Percentiles rank a stretch among this genome's conserved stretches.
These are phyloP conservation scores for Aurantiochytrium sp. DNA, from an alignment of 108 stramenopile species.

Conservation along the genomic window DNA sequence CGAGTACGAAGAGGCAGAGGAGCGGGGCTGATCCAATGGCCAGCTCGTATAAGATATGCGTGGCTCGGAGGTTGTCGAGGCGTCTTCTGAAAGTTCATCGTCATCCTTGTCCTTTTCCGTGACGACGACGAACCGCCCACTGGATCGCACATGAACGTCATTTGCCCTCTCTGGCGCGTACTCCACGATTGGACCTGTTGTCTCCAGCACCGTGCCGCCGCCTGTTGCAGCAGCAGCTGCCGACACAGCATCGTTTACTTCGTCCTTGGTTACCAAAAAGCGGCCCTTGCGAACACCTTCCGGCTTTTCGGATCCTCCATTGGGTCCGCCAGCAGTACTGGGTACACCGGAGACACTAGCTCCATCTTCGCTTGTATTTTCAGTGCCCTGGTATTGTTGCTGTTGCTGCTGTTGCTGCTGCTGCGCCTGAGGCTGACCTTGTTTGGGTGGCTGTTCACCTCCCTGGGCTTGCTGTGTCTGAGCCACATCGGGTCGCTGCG, in stretches of 20 bases:
- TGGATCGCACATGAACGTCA: neutral
- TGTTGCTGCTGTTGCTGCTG: neutral
- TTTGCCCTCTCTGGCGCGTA: neutral
- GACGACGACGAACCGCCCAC: neutral
- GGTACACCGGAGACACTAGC: neutral
- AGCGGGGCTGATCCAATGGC: neutral
- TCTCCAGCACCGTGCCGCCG: neutral
- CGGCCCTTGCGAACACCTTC: neutral
- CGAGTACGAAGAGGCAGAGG: neutral
- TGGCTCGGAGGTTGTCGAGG: neutral
- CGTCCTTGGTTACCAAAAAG: neutral
- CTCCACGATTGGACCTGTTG: neutral
- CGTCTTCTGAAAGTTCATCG: neutral
- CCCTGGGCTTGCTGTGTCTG: neutral
- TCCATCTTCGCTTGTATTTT: neutral
- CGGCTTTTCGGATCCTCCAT: neutral
- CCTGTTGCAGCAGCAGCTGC: neutral
- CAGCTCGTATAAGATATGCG: neutral
- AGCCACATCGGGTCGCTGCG: neutral
- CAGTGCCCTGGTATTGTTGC: neutral
- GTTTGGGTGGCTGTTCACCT: neutral
- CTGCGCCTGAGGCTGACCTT: neutral
- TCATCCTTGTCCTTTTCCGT: conserved; percentile 1
- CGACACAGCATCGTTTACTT: neutral
- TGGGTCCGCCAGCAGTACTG: neutral